Base-by-base conservation (phyloP, 2,329 filamentous ascomycete species). In the Ceratocystiopsis minuta region DNA sequence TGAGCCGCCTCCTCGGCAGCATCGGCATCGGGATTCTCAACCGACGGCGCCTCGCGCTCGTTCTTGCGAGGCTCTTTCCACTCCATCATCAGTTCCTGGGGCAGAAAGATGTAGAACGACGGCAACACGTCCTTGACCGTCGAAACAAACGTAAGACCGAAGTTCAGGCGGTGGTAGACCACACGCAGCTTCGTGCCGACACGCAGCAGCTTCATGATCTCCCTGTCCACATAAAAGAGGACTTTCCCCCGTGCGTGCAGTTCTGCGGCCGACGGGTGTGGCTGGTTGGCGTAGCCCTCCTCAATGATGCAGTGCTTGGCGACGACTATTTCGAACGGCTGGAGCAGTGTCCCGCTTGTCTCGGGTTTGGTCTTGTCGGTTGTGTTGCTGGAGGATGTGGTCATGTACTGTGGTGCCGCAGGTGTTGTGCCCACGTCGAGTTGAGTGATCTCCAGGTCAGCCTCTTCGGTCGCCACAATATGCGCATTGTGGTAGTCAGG, bases 191-290 rank as follows among this genome's bases (percentile, higher is more conserved):
- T 80, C 65, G 80, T 71, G 0, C 84, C 82, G 0, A 67, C 57
- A 45, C 71, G 69, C 52, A 80, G 72, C 43, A 71, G 61, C 3
- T 41, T 49, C 10, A 70, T 53, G 12, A 65, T 48, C 15, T 66
- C 56, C 20, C 74, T 68, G 46, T 94, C 86, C 4, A 94, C 53
- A 52, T 80, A 73, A 48, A 92, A 78, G 13, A 57, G 57, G 34
- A 63, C 52, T 13, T 43, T 37, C 6, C 49, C 46, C 3, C 46
- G 46, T 9, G 42, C 41, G 4, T 35, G 42, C 0, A 52, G 43
- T 28, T 60, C 54, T n/a, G 54, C 44, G n/a, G 55, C 52, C 3
- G 55, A 53, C 11, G 53, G 48, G 12, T 50, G 53, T 5, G 54
- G 53, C 38, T 63, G 59, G 37, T 60, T 59, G 41, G 65, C 65